These are phyloP conservation scores for Trametes hirsuta DNA, from an alignment of 1,284 basidiomycete species.

Conservation along the genomic window DNA sequence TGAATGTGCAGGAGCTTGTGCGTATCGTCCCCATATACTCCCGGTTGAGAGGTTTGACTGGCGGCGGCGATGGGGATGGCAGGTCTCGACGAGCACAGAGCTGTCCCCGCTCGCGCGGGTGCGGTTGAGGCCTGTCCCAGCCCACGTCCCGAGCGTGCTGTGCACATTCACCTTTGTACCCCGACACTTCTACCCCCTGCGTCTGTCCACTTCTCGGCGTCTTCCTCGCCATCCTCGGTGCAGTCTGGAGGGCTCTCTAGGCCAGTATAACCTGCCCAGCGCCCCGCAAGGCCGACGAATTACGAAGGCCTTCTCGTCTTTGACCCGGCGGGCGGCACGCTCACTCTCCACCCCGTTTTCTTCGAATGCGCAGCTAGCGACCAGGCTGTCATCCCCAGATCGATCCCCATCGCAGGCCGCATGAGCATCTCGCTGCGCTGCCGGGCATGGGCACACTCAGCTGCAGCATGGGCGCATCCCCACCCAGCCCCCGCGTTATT, in stretches of 20 bases:
- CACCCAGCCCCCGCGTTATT: slow-evolving; percentile 27
- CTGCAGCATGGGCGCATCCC: slow-evolving; percentile 23
- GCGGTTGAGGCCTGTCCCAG: slow-evolving; percentile 41
- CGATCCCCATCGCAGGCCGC: slow-evolving; percentile 42
- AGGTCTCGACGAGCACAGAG: slow-evolving; percentile 52
- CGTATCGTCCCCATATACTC: slow-evolving; percentile 24
- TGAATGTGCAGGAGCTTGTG: slow-evolving; percentile 57
- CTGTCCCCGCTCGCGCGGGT: slow-evolving; percentile 63
- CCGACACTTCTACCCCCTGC: slow-evolving; percentile 47
- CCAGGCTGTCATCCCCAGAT: slow-evolving; percentile 32
- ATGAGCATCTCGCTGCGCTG: slow-evolving; percentile 48
- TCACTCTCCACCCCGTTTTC: slow-evolving; percentile 58
- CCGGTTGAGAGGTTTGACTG: not conserved
- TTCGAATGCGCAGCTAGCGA: slow-evolving; percentile 45
- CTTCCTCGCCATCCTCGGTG: slow-evolving; percentile 35
- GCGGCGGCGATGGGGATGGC: slow-evolving; percentile 11
- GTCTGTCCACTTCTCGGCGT: slow-evolving; percentile 35
- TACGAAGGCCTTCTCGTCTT: slow-evolving; percentile 70
- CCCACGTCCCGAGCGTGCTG: slow-evolving; percentile 41
- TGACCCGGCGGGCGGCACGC: slow-evolving; percentile 58
- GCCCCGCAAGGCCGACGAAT: slow-evolving; percentile 43
- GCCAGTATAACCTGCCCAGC: slow-evolving; percentile 39
- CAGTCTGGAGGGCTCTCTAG: slow-evolving; percentile 38
- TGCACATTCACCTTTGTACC: slow-evolving; percentile 60
- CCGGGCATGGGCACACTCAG: slow-evolving; percentile 42